Evolutionary conservation across 225 moss, liverwort and hornwort species (phyloP).

Genomic region (Ulota crispa): DNA sequence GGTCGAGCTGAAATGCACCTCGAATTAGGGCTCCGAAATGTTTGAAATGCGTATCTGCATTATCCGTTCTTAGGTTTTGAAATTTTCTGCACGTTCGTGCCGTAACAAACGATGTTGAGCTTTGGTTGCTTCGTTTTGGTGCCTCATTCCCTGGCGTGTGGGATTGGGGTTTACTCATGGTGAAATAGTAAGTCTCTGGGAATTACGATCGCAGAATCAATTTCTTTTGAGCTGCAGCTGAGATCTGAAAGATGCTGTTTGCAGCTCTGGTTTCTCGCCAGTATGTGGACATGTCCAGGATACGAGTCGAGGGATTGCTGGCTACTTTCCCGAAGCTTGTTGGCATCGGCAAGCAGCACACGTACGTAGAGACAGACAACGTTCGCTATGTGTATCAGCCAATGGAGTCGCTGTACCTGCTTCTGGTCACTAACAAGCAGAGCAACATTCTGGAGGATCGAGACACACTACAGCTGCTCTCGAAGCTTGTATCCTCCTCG

Average conservation of each 20-base stretch:
- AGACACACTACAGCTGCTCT: conserved; percentile 85
- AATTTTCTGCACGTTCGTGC: neutral
- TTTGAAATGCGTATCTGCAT: neutral
- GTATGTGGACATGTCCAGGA: conserved; percentile 97
- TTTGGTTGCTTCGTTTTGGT: neutral
- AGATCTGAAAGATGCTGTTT: conserved; percentile 23
- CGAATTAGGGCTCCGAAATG: conserved; percentile 8
- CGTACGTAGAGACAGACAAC: conserved; percentile 95
- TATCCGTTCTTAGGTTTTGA: neutral
- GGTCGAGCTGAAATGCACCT: conserved; percentile 15
- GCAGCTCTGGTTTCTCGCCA: conserved; percentile 99
- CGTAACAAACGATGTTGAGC: neutral
- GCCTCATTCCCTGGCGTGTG: neutral
- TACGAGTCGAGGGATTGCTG: conserved; percentile 93
- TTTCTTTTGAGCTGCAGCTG: neutral
- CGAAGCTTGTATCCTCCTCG: conserved; percentile 84
- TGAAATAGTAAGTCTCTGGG: neutral
- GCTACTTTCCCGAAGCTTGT: conserved; percentile 98
- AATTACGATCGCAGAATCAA: neutral
- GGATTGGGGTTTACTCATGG: neutral
- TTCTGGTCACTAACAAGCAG: conserved; percentile 94
- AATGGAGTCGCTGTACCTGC: conserved; percentile 95
- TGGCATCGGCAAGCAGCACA: conserved; percentile 93
- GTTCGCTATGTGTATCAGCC: conserved; percentile 97
- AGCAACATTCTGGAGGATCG: conserved; percentile 99